Base-by-base conservation (phyloP, 1,139 yeast species). In the Yamadazyma kanchanaburiensis region DNA sequence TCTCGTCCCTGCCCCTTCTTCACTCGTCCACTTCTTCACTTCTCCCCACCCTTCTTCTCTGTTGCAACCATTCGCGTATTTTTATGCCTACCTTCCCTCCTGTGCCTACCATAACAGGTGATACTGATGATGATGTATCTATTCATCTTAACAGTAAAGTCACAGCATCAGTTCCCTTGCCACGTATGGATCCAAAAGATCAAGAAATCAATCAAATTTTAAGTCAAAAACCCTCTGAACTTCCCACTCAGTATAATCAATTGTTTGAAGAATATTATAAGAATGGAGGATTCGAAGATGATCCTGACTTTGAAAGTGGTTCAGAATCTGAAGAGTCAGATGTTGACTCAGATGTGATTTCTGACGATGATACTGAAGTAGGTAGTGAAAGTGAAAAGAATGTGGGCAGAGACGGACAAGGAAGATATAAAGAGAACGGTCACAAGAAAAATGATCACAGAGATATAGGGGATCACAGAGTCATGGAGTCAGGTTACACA, bases 71-170 rank as follows among this genome's bases (percentile, higher is more conserved):
- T 18, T 10, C 20, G 7, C 20, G 20, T 10, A 7, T 18, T 18
- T 18, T 18, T 18, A 60, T 58, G 64, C 45, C 50, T 13, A 54
- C 56, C 9, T 64, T 64, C 34, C 68, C 68, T 4, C 48, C 48
- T 24, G 51, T 66, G 6, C 74, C 74, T 4, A 43, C 48, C 12
- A 52, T 63, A 7, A 46, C 53, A 21, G 70, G 70, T 1, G 71
- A 62, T 28, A 61, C 70, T 0, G 74, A 65, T 33, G 73, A 67
- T 26, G 72, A 66, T 25, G 61, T 60, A 0, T 66, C 74, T 12
- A 59, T 67, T 20, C 73, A 68, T 40, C 40, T 64, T 15, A 52
- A 61, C 34, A 49, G 58, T 24, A 52, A 48, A 6, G 60, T 68
- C 2, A 71, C 72, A 0, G 67, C 65, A 1, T 59, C 71, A 1